phyloP scores from a whole-genome alignment of 805 yeast species.

The Wickerhamomyces xylosicus region DNA sequence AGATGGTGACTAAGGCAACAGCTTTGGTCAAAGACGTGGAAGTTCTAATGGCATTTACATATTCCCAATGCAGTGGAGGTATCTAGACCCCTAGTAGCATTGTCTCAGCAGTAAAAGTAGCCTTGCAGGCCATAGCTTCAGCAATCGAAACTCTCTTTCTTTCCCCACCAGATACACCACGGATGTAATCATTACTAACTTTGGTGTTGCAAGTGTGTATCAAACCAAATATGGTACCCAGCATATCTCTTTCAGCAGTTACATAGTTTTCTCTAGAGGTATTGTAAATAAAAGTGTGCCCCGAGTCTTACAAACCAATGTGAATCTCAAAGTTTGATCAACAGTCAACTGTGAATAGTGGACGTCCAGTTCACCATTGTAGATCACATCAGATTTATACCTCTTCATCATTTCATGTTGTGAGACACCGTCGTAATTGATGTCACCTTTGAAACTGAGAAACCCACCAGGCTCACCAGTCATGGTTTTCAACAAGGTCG shows the following conservation, averaged over 20 bases:
- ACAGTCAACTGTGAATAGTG: neutral
- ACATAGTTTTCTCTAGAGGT: constrained; percentile 38
- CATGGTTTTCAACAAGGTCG: constrained; percentile 54
- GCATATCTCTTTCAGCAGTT: constrained; percentile 32
- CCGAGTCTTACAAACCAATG: neutral
- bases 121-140: constrained; percentile 59
- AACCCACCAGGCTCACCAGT: constrained; percentile 42
- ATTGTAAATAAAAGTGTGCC: constrained; percentile 35
- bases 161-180: constrained; percentile 83
- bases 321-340: neutral
- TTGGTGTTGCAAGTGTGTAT: constrained; percentile 48
- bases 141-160: constrained; percentile 78
- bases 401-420: neutral
- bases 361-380: neutral
- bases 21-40: constrained; percentile 42
- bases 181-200: constrained; percentile 50
- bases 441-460: neutral
- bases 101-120: constrained; percentile 66
- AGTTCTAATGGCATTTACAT: constrained; percentile 53
- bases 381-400: neutral
- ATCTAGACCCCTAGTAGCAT: constrained; percentile 80
- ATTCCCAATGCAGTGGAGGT: constrained; percentile 77
- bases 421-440: neutral
- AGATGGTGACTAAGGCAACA: constrained; percentile 57
- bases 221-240: constrained; percentile 47